Conservation (phyloP, 2,329 filamentous ascomycete species). For the Colletotrichum tropicicola region DNA sequence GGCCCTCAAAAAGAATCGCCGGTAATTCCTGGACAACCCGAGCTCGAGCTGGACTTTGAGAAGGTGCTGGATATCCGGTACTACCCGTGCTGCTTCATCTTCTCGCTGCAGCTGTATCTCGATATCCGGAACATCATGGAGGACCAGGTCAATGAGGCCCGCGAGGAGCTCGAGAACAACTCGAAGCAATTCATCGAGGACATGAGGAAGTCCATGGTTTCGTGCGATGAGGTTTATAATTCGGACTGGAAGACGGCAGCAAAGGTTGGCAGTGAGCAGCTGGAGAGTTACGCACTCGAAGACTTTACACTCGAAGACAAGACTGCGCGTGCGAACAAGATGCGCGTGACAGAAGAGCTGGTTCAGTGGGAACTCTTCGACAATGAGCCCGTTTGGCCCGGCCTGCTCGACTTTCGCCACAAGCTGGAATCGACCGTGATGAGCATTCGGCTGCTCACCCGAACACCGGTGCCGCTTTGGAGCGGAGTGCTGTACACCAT, state of each 20-base stretch:
- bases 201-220: background rate
- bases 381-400: background rate
- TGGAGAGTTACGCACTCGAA: background rate
- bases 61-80: background rate
- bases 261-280: no score
- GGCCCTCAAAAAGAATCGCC: background rate
- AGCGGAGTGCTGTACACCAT: background rate
- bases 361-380: background rate
- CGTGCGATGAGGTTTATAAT: background rate
- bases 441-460: background rate
- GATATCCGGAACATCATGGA: constrained; percentile 10
- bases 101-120: background rate
- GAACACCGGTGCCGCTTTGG: background rate
- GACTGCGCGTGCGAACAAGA: background rate
- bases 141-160: background rate
- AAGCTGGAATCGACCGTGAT: background rate
- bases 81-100: background rate
- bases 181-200: background rate
- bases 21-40: background rate
- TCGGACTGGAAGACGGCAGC: background rate
- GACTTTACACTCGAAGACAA: background rate
- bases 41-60: background rate
- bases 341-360: background rate
- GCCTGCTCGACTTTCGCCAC: background rate
- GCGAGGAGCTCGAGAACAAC: background rate